These are phyloP conservation scores for Chloromonas sp. DNA, from an alignment of 163 green algal genomes.

Conservation along the genomic window DNA sequence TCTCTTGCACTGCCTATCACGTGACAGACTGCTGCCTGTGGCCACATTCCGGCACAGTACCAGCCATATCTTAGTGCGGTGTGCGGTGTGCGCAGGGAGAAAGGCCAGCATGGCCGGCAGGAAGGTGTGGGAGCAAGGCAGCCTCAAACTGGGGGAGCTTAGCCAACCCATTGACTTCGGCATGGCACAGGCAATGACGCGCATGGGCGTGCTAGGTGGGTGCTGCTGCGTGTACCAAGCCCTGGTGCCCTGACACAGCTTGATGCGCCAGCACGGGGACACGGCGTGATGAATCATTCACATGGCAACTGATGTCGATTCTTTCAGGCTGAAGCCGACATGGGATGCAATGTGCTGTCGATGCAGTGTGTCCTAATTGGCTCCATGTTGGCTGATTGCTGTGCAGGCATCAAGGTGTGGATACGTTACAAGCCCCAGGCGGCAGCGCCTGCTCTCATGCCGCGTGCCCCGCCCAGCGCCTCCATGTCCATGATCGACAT, in stretches of 20 bases:
- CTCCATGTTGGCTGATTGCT: background rate
- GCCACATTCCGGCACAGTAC: too few relatives aligned
- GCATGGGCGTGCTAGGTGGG: slow-evolving; percentile 22
- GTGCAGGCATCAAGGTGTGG: slow-evolving; percentile 37
- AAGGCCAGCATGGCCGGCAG: slow-evolving; percentile 31
- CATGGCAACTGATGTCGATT: background rate
- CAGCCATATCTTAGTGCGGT: too few relatives aligned
- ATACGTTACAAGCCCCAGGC: slow-evolving; percentile 18
- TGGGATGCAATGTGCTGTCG: background rate
- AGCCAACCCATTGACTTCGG: slow-evolving; percentile 29
- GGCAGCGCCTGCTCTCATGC: background rate
- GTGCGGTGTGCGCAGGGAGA: background rate
- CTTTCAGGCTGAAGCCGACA: background rate
- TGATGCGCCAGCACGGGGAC: background rate
- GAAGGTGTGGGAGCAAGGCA: slow-evolving; percentile 33
- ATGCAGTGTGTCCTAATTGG: too few relatives aligned
- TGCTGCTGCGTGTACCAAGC: background rate
- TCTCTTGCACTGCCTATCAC: background rate
- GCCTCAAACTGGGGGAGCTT: slow-evolving; percentile 2
- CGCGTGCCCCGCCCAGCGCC: too few relatives aligned
- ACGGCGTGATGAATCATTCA: background rate
- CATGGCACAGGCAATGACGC: slow-evolving; percentile 17
- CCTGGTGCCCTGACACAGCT: background rate
- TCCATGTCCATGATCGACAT: too few relatives aligned
- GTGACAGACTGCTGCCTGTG: too few relatives aligned